These are phyloP conservation scores for Solanum etuberosum DNA, from an alignment of 257 asterid species.

Conservation along the genomic window DNA sequence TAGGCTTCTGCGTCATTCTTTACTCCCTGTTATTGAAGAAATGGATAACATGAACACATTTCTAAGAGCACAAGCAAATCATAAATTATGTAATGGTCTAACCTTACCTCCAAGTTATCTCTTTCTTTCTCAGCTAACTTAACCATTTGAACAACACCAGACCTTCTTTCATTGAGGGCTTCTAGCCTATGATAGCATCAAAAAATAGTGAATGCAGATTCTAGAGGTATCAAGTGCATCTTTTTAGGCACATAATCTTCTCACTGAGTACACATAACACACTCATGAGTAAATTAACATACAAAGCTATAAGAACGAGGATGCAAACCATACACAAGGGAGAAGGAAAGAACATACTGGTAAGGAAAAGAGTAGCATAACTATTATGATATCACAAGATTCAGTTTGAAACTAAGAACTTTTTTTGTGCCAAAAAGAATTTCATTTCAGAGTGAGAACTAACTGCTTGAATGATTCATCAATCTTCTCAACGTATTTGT, in stretches of 20 bases:
- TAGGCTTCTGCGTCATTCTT: slow-evolving; percentile 92
- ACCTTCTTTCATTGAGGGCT: slow-evolving; percentile 69
- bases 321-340: not conserved
- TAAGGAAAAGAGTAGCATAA: not conserved
- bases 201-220: not conserved
- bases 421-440: not conserved
- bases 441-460: slow-evolving; percentile 14
- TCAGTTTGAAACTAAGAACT: not conserved
- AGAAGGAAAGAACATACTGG: not conserved
- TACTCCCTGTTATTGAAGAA: slow-evolving; percentile 39
- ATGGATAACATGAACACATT: not conserved
- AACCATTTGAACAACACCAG: slow-evolving; percentile 95
- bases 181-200: slow-evolving; percentile 44
- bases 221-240: not conserved
- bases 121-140: slow-evolving; percentile 96
- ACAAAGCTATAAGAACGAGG: not conserved
- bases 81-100: not conserved
- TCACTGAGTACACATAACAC: not conserved
- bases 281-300: not conserved
- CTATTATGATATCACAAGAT: not conserved
- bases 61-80: not conserved
- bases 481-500: slow-evolving; percentile 89
- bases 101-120: slow-evolving; percentile 77
- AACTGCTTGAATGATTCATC: slow-evolving; percentile 87
- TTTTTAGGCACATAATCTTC: not conserved